Evolutionary conservation across 306 rosid genomes (phyloP), one percentile per base, ranked within the genome.

Genomic region (Prunus campanulata): DNA sequence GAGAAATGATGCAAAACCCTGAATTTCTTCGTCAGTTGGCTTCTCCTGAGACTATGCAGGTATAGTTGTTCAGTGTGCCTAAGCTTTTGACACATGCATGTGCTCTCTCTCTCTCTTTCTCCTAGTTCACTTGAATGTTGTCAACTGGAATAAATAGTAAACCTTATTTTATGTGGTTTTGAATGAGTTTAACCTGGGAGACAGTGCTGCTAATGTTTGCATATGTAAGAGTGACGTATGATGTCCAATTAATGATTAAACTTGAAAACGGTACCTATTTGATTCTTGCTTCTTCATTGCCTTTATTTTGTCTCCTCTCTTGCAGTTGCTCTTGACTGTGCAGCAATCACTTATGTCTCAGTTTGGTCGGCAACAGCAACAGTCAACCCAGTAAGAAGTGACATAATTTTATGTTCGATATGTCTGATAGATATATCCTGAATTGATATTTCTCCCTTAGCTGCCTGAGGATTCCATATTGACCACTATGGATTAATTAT

Each of bases 21-120:
- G 97, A 93, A 75, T 83, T 90, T 74, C 83, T 90, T 64, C 96
- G 91, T 27, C 85, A 89, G 80, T 81, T 93, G 75, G 88, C 93
- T 71, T 88, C 93, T 52, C 96, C 97, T 7, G 97, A 93, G 83
- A 90, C 96, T 79, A 76, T 93, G 85, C 97, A 93, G 97, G 97
- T 93, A 83, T 69, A 48, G 64, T 75, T 56, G 48, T 83, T 68
- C 67, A 66, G 55, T 47, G 48, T 75, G 54, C 68, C 68, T 14
- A 19, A 50, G 50, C 64, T 79, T 66, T 70, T 86, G 68, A 74
- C 74, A 56, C 59, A 11, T 78, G 48, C 39, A 42, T 70, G 13
- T 66, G 71, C 50, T 56, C 64, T 42, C 19, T 24, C 22, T 71
- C 46, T 62, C 35, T 32, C 35, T 0, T 6, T 32, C 35, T 5